Conservation (phyloP, 768 basidiomycete species). For the Boletus rufocinnamomeus region DNA sequence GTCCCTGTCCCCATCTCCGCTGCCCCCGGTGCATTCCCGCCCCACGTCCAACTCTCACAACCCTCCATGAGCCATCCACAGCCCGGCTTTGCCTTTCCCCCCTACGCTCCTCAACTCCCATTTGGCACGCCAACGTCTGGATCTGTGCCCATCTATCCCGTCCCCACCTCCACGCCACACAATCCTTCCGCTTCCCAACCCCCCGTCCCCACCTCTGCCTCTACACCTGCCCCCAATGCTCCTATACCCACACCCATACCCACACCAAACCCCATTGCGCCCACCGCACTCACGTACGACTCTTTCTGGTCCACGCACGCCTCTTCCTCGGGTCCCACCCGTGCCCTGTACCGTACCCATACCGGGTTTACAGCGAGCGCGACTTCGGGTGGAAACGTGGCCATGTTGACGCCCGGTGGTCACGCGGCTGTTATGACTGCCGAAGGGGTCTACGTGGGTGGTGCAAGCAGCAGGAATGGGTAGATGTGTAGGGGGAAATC, state of each 20-base stretch:
- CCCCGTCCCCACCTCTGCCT: neutral
- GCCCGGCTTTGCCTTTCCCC: neutral
- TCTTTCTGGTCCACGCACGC: slow-evolving; percentile 64
- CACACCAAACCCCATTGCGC: slow-evolving; percentile 12
- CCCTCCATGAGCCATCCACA: slow-evolving; percentile 16
- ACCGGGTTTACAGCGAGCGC: slow-evolving; percentile 32
- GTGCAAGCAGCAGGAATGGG: slow-evolving; percentile 13
- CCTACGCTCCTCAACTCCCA: neutral
- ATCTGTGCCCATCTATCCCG: neutral
- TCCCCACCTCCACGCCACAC: neutral
- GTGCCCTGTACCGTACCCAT: slow-evolving; percentile 33
- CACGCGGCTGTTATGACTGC: slow-evolving; percentile 35
- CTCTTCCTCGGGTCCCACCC: slow-evolving; percentile 28
- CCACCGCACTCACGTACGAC: slow-evolving; percentile 53
- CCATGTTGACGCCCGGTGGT: slow-evolving; percentile 36
- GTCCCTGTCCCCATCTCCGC: neutral
- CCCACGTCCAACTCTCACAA: slow-evolving; percentile 5
- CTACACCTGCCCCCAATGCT: neutral
- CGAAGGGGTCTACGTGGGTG: slow-evolving; percentile 35
- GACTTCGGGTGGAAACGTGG: slow-evolving; percentile 28
- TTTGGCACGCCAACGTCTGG: neutral
- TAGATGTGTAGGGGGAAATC: neutral
- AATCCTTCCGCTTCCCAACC: neutral
- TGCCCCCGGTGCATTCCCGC: neutral
- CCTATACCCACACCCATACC: slow-evolving; percentile 10